Evolutionary conservation across 768 basidiomycete genomes (phyloP).

Genomic region (Calocera cornea): DNA sequence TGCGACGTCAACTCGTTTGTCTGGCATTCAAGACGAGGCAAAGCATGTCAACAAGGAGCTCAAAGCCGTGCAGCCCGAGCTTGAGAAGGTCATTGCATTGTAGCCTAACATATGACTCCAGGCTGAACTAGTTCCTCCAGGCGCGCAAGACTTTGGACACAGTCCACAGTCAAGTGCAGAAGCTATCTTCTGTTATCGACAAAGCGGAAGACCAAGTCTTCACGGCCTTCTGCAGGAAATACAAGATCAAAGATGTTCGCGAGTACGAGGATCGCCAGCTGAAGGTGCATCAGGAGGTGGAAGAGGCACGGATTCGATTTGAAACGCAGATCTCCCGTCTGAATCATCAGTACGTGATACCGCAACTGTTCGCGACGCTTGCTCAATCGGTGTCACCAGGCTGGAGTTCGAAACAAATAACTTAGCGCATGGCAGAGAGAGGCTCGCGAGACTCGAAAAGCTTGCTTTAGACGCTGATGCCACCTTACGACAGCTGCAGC

Average conservation of each 20-base stretch:
- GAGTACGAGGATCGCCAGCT: conserved; percentile 90
- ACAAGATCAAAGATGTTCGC: conserved; percentile 68
- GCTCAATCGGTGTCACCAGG: conserved; percentile 29
- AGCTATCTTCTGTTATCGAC: conserved; percentile 46
- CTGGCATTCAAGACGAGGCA: conserved; percentile 69
- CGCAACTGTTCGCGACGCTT: background rate
- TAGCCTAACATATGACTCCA: background rate
- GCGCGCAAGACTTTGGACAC: conserved; percentile 38
- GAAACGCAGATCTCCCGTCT: conserved; percentile 78
- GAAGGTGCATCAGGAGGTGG: conserved; percentile 77
- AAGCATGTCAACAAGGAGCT: conserved; percentile 65
- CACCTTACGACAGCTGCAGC: conserved; percentile 40
- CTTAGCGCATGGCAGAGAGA: conserved; percentile 46
- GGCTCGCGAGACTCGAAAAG: conserved; percentile 42
- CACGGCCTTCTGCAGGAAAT: conserved; percentile 58
- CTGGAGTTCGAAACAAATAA: conserved; percentile 72
- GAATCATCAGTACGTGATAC: conserved; percentile 56
- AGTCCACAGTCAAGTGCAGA: conserved; percentile 42
- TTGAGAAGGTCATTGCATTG: conserved; percentile 44
- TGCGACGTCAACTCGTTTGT: conserved; percentile 36
- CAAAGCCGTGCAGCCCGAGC: conserved; percentile 50
- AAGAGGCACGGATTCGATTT: conserved; percentile 65
- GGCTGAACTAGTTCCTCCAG: conserved; percentile 26
- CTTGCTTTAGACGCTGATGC: conserved; percentile 40
- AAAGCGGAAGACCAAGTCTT: conserved; percentile 73